Conservation (phyloP, 1,284 basidiomycete species). For the Marasmius tenuissimus region DNA sequence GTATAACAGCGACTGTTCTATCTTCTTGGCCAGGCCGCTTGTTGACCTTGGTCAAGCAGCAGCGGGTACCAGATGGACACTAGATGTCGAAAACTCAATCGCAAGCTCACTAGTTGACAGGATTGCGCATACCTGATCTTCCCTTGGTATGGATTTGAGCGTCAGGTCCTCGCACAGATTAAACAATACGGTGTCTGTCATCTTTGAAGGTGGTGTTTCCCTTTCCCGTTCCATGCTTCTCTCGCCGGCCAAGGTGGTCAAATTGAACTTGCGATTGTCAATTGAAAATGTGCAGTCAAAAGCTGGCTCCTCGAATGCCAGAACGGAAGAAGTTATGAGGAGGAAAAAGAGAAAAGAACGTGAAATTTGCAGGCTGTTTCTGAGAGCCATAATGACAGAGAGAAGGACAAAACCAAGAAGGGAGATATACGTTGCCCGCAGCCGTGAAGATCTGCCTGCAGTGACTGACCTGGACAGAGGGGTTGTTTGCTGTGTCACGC, state of each 20-base stretch:
- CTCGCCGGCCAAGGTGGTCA: constrained; percentile 52
- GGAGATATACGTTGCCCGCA: background rate
- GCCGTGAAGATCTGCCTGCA: background rate
- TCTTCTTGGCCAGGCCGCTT: constrained; percentile 51
- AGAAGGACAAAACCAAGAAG: background rate
- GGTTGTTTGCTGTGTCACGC: background rate
- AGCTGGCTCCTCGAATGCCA: constrained; percentile 35
- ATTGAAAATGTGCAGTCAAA: constrained; percentile 58
- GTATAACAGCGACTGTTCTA: constrained; percentile 65
- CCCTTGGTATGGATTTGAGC: constrained; percentile 44
- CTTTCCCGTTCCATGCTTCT: constrained; percentile 42
- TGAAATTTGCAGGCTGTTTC: constrained; percentile 11
- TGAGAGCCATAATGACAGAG: constrained; percentile 23
- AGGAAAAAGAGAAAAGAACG: constrained; percentile 28
- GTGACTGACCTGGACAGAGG: too few relatives aligned
- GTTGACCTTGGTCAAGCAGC: constrained; percentile 70
- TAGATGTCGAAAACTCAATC: constrained; percentile 26
- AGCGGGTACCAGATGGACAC: constrained; percentile 69
- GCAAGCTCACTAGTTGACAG: background rate
- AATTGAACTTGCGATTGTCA: constrained; percentile 54
- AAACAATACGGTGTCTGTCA: constrained; percentile 49
- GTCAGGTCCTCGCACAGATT: constrained; percentile 62
- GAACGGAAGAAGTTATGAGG: constrained; percentile 27
- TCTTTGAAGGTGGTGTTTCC: constrained; percentile 49
- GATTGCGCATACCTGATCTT: constrained; percentile 62